A percentile compares a stretch with the other conserved stretches of the same genome.
phyloP scores from a whole-genome alignment of 306 rosid genomes.

The Dicorynia guianensis region DNA sequence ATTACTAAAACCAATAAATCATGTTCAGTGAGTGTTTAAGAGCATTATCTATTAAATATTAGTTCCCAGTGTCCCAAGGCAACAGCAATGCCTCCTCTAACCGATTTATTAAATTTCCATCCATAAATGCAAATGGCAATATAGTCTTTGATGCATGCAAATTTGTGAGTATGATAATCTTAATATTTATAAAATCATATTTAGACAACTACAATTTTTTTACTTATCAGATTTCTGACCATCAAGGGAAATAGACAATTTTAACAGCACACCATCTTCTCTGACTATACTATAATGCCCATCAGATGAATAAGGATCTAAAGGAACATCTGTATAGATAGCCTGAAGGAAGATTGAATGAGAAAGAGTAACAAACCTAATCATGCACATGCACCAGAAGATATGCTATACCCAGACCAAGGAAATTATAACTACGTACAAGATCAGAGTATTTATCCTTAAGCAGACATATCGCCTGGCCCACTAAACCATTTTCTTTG shows the following conservation, averaged over 20 bases:
- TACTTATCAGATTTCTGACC: conserved; percentile 27
- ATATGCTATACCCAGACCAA: conserved; percentile 24
- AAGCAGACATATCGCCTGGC: conserved; percentile 80
- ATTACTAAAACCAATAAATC: conserved; percentile 22
- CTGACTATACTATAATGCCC: conserved; percentile 97
- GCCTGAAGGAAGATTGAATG: conserved; percentile 54
- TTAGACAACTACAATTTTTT: conserved; percentile 15
- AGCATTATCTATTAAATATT: too few species aligned
- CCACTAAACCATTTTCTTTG: conserved; percentile 88
- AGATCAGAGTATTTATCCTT: conserved; percentile 94
- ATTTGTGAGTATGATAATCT: not conserved
- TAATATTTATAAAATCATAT: conserved; percentile 13
- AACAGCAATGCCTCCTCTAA: too few species aligned
- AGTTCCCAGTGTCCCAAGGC: too few species aligned
- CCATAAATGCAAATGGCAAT: too few species aligned
- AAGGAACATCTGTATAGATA: conserved; percentile 94
- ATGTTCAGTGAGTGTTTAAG: not conserved
- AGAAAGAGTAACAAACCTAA: conserved; percentile 16
- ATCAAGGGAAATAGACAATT: conserved; percentile 21
- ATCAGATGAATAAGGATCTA: conserved; percentile 96
- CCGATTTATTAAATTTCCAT: too few species aligned
- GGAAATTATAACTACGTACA: conserved; percentile 58
- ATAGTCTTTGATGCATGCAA: too few species aligned
- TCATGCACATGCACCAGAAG: conserved; percentile 32
- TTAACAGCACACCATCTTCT: conserved; percentile 78